Percentiles rank a stretch among this genome's conserved stretches.
Conservation (phyloP, 2,329 filamentous ascomycete genomes). For the Alternaria ethzedia region DNA sequence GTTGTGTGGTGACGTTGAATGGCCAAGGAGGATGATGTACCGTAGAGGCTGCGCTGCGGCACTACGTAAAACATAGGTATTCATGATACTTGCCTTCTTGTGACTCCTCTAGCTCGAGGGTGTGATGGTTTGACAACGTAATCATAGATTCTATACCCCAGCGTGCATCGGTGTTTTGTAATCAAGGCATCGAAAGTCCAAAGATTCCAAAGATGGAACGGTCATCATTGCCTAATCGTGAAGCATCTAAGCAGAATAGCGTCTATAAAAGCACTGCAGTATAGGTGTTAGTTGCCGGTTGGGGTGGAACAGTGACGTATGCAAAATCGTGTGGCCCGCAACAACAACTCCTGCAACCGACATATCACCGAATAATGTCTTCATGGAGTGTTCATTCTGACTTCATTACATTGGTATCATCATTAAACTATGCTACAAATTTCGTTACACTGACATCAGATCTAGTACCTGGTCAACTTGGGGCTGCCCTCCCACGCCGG, state of each 20-base stretch:
- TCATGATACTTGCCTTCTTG: constrained; percentile 36
- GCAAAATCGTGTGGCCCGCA: background rate
- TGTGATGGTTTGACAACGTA: constrained; percentile 12
- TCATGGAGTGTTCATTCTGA: background rate
- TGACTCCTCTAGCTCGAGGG: constrained; percentile 36
- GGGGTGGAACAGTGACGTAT: background rate
- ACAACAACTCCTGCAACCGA: background rate
- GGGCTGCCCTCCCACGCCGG: constrained; percentile 60
- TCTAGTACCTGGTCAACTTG: constrained; percentile 54
- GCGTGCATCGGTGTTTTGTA: background rate
- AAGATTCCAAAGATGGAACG: background rate
- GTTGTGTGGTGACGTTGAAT: background rate
- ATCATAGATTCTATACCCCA: background rate
- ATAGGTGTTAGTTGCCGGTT: background rate
- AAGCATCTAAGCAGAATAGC: background rate
- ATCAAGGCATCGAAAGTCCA: background rate
- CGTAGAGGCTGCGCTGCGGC: background rate
- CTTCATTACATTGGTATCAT: constrained; percentile 6
- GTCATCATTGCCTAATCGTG: background rate
- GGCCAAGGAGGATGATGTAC: background rate
- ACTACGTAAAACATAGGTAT: background rate
- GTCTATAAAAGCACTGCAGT: background rate
- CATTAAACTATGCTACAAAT: background rate
- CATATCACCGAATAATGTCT: background rate
- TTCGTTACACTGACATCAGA: background rate